A percentile compares a stretch with the other conserved stretches of the same genome.
These are phyloP conservation scores for Pleoardoris graminearum DNA, from an alignment of 2,329 filamentous ascomycete genomes.

Conservation along the genomic window DNA sequence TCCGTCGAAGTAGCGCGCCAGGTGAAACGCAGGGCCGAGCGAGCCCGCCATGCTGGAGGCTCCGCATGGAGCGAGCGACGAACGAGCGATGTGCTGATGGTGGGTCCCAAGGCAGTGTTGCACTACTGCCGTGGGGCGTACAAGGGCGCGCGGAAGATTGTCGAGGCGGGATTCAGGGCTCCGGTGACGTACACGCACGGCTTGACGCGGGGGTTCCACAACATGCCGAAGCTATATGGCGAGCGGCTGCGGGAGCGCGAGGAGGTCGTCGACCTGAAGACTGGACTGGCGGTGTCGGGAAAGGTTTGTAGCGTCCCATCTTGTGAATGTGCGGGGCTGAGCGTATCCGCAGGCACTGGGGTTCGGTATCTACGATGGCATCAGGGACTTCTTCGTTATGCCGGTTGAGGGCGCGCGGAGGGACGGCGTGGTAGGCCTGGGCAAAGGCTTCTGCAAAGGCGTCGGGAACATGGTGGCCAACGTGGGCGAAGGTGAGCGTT, in stretches of 20 bases:
- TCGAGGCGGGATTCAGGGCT: constrained; percentile 70
- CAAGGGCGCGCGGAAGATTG: constrained; percentile 68
- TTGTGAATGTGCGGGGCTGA: neutral
- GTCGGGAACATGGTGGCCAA: constrained; percentile 67
- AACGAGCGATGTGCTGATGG: neutral
- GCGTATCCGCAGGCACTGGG: constrained; percentile 61
- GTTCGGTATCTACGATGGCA: constrained; percentile 75
- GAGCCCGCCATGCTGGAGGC: neutral
- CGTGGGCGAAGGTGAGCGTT: constrained; percentile 60
- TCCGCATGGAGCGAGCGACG: no score
- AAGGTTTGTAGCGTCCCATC: constrained; percentile 51
- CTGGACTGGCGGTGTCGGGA: constrained; percentile 73
- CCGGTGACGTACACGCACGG: constrained; percentile 82
- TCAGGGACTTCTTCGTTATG: constrained; percentile 77
- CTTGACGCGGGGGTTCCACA: constrained; percentile 81
- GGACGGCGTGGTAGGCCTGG: constrained; percentile 64
- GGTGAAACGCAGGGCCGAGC: no score
- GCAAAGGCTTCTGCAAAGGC: constrained; percentile 80
- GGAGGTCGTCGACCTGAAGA: constrained; percentile 73
- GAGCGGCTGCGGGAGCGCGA: constrained; percentile 75
- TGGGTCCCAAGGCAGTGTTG: constrained; percentile 16
- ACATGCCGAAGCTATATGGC: constrained; percentile 79
- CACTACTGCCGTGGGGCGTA: constrained; percentile 67
- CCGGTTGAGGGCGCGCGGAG: constrained; percentile 68
- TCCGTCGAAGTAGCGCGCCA: constrained; percentile 26